phyloP scores from a whole-genome alignment of 768 basidiomycete species.

The Porphyrellus cyaneotinctus region DNA sequence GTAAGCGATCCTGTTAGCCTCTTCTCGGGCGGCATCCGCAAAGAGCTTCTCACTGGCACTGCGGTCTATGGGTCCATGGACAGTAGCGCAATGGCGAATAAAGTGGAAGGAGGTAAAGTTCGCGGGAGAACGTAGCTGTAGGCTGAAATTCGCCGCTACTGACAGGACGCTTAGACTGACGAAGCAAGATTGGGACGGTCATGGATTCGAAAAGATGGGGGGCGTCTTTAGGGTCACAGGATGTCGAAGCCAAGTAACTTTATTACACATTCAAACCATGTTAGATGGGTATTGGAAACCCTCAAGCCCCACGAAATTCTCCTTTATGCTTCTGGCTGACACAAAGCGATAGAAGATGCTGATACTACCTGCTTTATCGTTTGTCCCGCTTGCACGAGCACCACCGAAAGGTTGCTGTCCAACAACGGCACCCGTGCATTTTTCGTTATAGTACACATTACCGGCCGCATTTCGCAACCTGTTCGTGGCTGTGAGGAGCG shows the following conservation, averaged over 20 bases:
- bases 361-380: conserved; percentile 94
- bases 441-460: conserved; percentile 97
- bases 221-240: no score
- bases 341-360: conserved; percentile 77
- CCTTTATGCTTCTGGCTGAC: conserved; percentile 91
- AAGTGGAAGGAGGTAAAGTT: no score
- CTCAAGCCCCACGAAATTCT: conserved; percentile 85
- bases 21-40: conserved; percentile 57
- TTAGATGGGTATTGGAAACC: conserved; percentile 88
- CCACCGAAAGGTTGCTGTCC: conserved; percentile 99
- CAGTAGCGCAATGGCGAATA: no score
- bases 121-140: no score
- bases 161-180: no score
- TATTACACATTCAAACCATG: conserved; percentile 53
- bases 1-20: no score
- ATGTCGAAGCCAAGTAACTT: no score
- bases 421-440: conserved; percentile 96
- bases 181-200: conserved; percentile 39
- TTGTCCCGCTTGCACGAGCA: conserved; percentile 88
- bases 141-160: no score
- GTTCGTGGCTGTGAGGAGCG: conserved; percentile 75
- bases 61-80: no score
- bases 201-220: background rate
- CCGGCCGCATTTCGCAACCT: conserved; percentile 87
- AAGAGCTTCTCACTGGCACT: no score